These are phyloP conservation scores for Royoungia palumana DNA, from an alignment of 768 basidiomycete species.

Conservation along the genomic window DNA sequence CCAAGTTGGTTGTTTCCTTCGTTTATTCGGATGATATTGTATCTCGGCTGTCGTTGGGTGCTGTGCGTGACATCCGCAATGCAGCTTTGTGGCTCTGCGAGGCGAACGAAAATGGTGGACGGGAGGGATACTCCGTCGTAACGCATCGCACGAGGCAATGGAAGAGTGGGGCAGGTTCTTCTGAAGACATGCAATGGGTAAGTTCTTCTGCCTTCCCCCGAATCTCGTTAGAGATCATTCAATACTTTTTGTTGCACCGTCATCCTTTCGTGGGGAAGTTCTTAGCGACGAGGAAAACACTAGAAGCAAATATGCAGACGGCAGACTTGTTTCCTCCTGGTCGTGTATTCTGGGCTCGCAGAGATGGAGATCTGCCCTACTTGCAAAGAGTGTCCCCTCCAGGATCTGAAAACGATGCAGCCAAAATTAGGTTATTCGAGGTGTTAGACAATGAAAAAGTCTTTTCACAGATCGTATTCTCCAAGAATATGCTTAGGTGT, in stretches of 20 bases:
- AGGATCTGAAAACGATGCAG: slow-evolving; percentile 26
- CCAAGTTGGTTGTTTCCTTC: slow-evolving; percentile 68
- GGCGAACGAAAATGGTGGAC: slow-evolving; percentile 45
- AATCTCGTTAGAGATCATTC: background rate
- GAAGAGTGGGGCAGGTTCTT: slow-evolving; percentile 56
- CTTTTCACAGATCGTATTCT: slow-evolving; percentile 78
- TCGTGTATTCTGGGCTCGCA: slow-evolving; percentile 74
- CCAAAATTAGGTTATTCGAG: slow-evolving; percentile 70
- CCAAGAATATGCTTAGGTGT: slow-evolving; percentile 78
- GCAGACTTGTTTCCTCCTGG: slow-evolving; percentile 74
- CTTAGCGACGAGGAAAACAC: slow-evolving; percentile 73
- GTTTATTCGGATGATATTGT: slow-evolving; percentile 83
- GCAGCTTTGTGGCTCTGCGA: slow-evolving; percentile 81
- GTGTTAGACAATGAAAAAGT: slow-evolving; percentile 73
- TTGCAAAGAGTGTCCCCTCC: slow-evolving; percentile 30
- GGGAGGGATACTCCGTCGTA: slow-evolving; percentile 39
- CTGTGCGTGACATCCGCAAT: slow-evolving; percentile 70
- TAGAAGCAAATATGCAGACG: slow-evolving; percentile 81
- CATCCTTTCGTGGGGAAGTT: slow-evolving; percentile 44
- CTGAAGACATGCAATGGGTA: slow-evolving; percentile 53
- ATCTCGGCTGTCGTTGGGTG: slow-evolving; percentile 71
- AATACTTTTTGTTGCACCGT: background rate
- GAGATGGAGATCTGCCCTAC: slow-evolving; percentile 66
- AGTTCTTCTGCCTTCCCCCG: slow-evolving; percentile 20
- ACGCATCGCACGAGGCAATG: slow-evolving; percentile 51